These are phyloP conservation scores for Sporothrix phasma DNA, from an alignment of 2,329 filamentous ascomycete genomes.

Conservation along the genomic window DNA sequence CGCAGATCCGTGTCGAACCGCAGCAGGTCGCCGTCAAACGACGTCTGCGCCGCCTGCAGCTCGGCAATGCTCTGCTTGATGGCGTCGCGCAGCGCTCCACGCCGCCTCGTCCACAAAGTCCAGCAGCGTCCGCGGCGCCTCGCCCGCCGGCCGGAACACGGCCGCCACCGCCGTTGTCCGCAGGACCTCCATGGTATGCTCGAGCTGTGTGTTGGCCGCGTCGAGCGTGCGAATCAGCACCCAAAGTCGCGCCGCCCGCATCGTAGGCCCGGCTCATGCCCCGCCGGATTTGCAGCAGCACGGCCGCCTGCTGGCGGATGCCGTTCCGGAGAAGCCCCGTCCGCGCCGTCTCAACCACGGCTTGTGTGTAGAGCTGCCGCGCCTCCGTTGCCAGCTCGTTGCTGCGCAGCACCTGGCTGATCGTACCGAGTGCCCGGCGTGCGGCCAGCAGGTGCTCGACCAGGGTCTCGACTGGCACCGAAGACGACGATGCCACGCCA, in stretches of 20 bases:
- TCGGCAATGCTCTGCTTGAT: conserved; percentile 63
- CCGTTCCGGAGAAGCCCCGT: conserved; percentile 57
- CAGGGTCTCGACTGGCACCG: conserved; percentile 58
- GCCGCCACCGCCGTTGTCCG: conserved; percentile 54
- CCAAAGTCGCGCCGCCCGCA: conserved; percentile 48
- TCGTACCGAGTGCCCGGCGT: conserved; percentile 78
- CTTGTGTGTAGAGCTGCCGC: conserved; percentile 66
- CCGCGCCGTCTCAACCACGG: conserved; percentile 60
- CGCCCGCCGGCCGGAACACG: conserved; percentile 48
- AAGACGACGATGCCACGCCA: not conserved
- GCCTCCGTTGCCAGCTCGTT: conserved; percentile 76
- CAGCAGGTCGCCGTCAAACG: conserved; percentile 66
- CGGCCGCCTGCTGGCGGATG: conserved; percentile 45
- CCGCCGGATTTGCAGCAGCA: conserved; percentile 42
- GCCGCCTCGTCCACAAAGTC: conserved; percentile 67
- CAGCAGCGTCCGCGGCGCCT: conserved; percentile 53
- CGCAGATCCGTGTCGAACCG: conserved; percentile 67
- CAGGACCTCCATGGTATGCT: conserved; percentile 56
- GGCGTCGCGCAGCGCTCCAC: conserved; percentile 56
- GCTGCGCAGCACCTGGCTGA: conserved; percentile 71
- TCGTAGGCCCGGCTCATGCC: conserved; percentile 47
- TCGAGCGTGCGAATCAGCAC: conserved; percentile 56
- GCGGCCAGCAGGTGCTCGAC: conserved; percentile 77
- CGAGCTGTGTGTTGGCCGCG: conserved; percentile 52
- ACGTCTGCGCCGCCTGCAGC: conserved; percentile 57